These are phyloP conservation scores for Candida nitratophila DNA, from an alignment of 805 yeast genomes.

Conservation along the genomic window DNA sequence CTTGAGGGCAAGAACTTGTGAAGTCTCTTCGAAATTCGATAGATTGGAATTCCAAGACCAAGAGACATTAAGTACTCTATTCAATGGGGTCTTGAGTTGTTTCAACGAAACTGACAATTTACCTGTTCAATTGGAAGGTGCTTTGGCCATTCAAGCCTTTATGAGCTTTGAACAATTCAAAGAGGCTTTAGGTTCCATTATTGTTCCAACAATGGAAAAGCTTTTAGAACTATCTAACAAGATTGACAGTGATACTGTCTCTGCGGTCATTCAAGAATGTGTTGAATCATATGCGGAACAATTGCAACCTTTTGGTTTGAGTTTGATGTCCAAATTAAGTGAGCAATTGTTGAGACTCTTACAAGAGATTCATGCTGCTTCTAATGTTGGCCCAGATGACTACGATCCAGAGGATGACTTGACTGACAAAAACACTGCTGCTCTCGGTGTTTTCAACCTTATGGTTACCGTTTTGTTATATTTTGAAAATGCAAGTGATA, in stretches of 20 bases:
- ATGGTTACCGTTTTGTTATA: constrained; percentile 82
- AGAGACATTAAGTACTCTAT: constrained; percentile 29
- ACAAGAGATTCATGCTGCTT: constrained; percentile 60
- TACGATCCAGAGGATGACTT: constrained; percentile 32
- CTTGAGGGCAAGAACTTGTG: constrained; percentile 69
- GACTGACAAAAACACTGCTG: constrained; percentile 79
- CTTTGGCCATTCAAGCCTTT: constrained; percentile 78
- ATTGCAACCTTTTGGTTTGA: constrained; percentile 84
- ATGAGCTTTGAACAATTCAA: constrained; percentile 58
- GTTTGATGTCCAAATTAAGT: constrained; percentile 50
- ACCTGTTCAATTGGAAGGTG: constrained; percentile 80
- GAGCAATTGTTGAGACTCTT: constrained; percentile 73
- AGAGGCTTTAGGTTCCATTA: constrained; percentile 58
- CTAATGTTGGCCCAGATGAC: constrained; percentile 47
- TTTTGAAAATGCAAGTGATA: constrained; percentile 72
- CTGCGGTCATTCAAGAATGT: constrained; percentile 91
- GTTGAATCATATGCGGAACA: constrained; percentile 85
- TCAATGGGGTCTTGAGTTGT: constrained; percentile 39
- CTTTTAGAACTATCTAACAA: constrained; percentile 68
- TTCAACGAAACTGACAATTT: constrained; percentile 44
- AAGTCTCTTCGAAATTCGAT: constrained; percentile 58
- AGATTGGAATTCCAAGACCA: constrained; percentile 44
- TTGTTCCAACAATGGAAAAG: constrained; percentile 77
- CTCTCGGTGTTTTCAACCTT: constrained; percentile 78
- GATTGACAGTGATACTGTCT: constrained; percentile 79